Conservation (phyloP, 768 basidiomycete species). For the Mycena rebaudengoi region DNA sequence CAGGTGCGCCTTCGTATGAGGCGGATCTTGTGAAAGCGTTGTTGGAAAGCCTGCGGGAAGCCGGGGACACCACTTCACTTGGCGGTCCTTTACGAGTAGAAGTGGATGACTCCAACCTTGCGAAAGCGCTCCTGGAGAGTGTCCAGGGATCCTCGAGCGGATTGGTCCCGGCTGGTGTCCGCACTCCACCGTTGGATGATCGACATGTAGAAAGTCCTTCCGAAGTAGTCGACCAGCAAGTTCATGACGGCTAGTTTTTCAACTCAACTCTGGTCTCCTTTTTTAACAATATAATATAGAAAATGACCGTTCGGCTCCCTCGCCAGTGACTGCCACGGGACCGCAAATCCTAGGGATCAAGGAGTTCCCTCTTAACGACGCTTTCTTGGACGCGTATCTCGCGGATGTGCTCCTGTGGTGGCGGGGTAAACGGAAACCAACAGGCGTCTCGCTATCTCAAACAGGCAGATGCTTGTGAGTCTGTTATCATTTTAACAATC, state of each 20-base stretch:
- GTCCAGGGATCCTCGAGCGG: background rate
- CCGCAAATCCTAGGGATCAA: slow-evolving; percentile 72
- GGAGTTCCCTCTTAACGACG: slow-evolving; percentile 62
- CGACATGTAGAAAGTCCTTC: background rate
- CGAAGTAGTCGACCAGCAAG: background rate
- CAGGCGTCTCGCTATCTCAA: slow-evolving; percentile 72
- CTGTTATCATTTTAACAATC: background rate
- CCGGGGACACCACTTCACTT: background rate
- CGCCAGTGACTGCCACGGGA: background rate
- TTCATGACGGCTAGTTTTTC: background rate
- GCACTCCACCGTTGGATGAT: background rate
- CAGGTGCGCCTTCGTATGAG: slow-evolving; percentile 13
- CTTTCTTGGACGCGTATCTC: slow-evolving; percentile 62
- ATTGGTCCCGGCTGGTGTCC: background rate
- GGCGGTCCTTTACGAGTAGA: background rate
- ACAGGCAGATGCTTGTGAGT: slow-evolving; percentile 75
- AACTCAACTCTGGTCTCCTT: background rate
- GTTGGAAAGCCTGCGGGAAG: background rate
- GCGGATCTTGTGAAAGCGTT: slow-evolving; percentile 15
- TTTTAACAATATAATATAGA: background rate
- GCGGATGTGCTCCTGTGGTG: slow-evolving; percentile 73
- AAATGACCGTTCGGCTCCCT: background rate
- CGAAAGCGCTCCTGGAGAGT: background rate
- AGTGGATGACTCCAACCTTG: background rate
- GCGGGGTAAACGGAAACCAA: slow-evolving; percentile 71